These are phyloP conservation scores for Colletotrichum musae DNA, from an alignment of 2,329 filamentous ascomycete genomes.

Conservation along the genomic window DNA sequence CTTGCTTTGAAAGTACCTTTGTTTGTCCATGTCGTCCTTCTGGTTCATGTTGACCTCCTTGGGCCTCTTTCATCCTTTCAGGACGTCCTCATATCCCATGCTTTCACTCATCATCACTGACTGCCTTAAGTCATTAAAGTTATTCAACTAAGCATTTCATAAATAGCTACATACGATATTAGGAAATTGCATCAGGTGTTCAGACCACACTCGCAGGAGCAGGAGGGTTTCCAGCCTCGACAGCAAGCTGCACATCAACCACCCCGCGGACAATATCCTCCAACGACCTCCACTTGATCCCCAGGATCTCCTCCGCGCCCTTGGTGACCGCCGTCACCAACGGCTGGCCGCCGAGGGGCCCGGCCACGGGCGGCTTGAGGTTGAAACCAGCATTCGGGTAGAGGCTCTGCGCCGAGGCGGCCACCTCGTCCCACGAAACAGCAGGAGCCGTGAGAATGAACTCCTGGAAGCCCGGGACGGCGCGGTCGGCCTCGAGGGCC, in stretches of 20 bases:
- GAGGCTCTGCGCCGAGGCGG: neutral
- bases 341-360: neutral
- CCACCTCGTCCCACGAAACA: neutral
- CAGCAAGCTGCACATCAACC: neutral
- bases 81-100: neutral
- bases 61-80: neutral
- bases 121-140: too few species aligned
- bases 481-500: neutral
- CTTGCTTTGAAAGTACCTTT: neutral
- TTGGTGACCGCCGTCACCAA: slow-evolving; percentile 4
- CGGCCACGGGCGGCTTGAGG: neutral
- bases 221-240: neutral
- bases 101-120: too few species aligned
- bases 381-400: slow-evolving; percentile 2
- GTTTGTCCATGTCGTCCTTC: neutral
- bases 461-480: neutral
- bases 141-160: too few species aligned
- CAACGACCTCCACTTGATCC: slow-evolving; percentile 9
- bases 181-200: too few species aligned
- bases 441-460: slow-evolving; percentile 18
- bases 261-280: neutral
- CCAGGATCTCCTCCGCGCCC: slow-evolving; percentile 13
- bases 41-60: neutral
- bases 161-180: too few species aligned
- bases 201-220: neutral